Base-by-base conservation (phyloP, 768 basidiomycete species). In the Russula olivacea region DNA sequence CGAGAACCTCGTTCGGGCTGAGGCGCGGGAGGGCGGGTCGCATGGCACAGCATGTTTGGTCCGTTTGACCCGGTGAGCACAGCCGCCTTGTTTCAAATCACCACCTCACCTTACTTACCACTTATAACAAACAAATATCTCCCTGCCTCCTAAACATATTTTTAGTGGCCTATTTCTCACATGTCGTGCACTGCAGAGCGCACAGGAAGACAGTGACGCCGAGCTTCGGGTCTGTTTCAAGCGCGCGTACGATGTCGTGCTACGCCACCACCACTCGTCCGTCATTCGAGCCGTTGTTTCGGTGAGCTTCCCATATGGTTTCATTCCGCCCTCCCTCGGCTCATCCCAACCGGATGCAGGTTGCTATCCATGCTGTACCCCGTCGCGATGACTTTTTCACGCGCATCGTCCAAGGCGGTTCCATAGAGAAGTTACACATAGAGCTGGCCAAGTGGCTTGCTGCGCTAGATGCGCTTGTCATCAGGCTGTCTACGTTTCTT, bases 181-280 rank as follows among this genome's bases (percentile, higher is more conserved):
- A 2, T 87, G 83, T 71, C 78, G 78, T 65, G 88, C 88, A 15
- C 77, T 91, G 43, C 81, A 84, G 71, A 78, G 84, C 68, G 82
- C 84, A 78, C 87, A 86, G 66, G 72, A 72, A 6, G 83, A 89
- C 68, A 73, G 72, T 19, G 69, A 68, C 28, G 69, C 78, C 1
- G 85, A 87, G 65, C 75, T 89, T 50, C 81, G 85, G 67, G 76
- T 80, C 61, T 89, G 88, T 72, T 90, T 91, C 77, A 82, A 80
- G 72, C 77, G 81, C 47, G 80, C 89, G 3, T 91, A 88, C 71
- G 87, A 91, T 64, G 77, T 79, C 58, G 83, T 88, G 19, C 77
- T 91, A 55, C 76, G 73, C 56, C 85, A 83, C 63, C 86, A 89
- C 72, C 86, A 88, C 70, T 77, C 81, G 0, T 87, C 87, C 71